Percentiles rank a stretch among this genome's conserved stretches.
Conservation (phyloP, 129 eudicot species). For the Heracleum sosnowskyi region DNA sequence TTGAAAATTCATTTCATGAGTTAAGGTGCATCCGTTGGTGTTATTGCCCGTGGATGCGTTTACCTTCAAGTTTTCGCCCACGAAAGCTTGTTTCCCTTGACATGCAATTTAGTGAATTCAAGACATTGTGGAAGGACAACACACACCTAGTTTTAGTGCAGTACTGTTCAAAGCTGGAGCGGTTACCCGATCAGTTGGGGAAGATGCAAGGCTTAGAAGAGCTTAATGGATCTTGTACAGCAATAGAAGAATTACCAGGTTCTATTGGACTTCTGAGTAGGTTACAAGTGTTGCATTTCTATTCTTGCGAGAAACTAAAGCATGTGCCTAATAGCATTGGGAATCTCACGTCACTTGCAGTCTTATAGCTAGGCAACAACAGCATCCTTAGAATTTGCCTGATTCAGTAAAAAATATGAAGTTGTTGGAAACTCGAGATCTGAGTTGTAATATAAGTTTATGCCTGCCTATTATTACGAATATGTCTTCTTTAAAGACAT, state of each 20-base stretch:
- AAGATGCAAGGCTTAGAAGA: neutral
- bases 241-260: neutral
- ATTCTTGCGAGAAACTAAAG: neutral
- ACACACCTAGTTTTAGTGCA: neutral
- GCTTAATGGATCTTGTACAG: neutral
- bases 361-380: neutral
- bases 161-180: neutral
- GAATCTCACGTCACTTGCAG: neutral
- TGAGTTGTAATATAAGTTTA: neutral
- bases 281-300: neutral
- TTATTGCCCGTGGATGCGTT: neutral
- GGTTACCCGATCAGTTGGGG: neutral
- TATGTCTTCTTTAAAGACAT: neutral
- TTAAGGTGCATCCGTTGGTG: neutral
- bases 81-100: neutral
- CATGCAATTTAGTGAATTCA: neutral
- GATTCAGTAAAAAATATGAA: too few relatives aligned
- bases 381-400: too few relatives aligned
- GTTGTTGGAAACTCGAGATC: neutral
- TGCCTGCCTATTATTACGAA: neutral
- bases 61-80: slow-evolving; percentile 1
- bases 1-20: neutral
- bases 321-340: neutral
- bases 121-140: neutral
- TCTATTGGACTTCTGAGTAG: neutral